These are phyloP conservation scores for Verbena officinalis DNA, from an alignment of 257 asterid genomes.

Conservation along the genomic window DNA sequence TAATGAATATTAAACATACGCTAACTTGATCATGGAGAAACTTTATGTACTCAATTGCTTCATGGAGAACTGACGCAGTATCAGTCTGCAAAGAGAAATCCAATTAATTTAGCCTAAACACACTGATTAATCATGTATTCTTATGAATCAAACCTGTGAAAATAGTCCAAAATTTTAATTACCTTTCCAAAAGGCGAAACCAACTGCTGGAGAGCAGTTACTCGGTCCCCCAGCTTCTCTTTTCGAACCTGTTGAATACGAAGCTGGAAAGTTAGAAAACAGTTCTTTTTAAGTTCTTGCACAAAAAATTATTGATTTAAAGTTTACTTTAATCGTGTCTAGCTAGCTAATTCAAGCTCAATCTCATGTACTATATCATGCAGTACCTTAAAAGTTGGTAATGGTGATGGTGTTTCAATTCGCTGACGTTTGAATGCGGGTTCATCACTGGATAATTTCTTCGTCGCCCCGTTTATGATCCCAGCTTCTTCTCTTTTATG, in stretches of 20 bases:
- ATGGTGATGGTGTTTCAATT: conserved; percentile 70
- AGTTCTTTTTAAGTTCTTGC: conserved; percentile 4
- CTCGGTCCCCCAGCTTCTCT: conserved; percentile 63
- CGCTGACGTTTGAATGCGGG: conserved; percentile 54
- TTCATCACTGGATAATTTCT: conserved; percentile 43
- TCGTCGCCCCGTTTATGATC: conserved; percentile 15
- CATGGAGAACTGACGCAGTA: conserved; percentile 64
- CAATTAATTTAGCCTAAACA: conserved; percentile 1
- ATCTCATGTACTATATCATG: too few relatives aligned
- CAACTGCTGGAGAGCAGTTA: conserved; percentile 63
- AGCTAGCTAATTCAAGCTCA: too few relatives aligned
- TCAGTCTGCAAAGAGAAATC: conserved; percentile 44
- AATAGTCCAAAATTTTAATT: not conserved
- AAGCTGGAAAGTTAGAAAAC: conserved; percentile 2
- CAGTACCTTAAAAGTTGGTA: conserved; percentile 85
- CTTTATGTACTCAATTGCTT: conserved; percentile 56
- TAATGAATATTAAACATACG: conserved; percentile 29
- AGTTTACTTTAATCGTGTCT: too few relatives aligned
- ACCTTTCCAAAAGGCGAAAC: conserved; percentile 61
- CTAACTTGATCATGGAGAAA: conserved; percentile 60
- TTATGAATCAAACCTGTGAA: not conserved
- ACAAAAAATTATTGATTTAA: too few relatives aligned
- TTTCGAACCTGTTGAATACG: conserved; percentile 48
- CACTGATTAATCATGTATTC: not conserved
- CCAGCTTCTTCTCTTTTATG: conserved; percentile 31